Evolutionary conservation across 2,329 filamentous ascomycete species (phyloP).

Genomic region (Tolypocladium paradoxum): DNA sequence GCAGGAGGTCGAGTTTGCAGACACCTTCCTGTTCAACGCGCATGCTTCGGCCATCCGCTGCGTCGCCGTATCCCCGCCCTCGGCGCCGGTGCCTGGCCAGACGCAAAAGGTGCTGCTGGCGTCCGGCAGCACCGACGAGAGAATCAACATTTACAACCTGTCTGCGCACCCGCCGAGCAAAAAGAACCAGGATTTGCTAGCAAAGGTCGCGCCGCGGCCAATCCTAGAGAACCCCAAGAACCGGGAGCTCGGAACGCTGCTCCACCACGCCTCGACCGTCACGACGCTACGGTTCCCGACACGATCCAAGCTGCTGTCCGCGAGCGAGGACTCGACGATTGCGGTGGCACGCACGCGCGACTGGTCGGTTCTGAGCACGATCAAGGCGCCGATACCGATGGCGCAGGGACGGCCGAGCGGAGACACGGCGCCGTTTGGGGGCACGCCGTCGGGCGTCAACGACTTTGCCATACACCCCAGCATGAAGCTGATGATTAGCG

Average conservation of each 20-base stretch:
- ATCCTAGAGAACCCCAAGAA: constrained; percentile 80
- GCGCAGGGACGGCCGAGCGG: constrained; percentile 71
- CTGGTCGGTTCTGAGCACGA: constrained; percentile 76
- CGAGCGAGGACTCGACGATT: constrained; percentile 83
- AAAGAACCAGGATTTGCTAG: constrained; percentile 48
- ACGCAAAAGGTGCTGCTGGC: constrained; percentile 80
- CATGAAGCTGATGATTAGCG: constrained; percentile 92
- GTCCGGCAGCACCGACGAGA: constrained; percentile 84
- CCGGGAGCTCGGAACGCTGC: constrained; percentile 72
- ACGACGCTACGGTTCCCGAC: constrained; percentile 75
- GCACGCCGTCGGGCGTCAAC: constrained; percentile 78
- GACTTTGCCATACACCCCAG: constrained; percentile 93
- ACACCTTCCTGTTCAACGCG: constrained; percentile 92
- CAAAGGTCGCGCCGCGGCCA: constrained; percentile 58
- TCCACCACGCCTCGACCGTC: constrained; percentile 78
- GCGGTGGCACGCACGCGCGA: constrained; percentile 80
- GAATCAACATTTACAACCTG: constrained; percentile 88
- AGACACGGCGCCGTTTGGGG: constrained; percentile 76
- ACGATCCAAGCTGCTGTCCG: constrained; percentile 76
- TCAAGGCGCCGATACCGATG: constrained; percentile 83
- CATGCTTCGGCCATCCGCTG: constrained; percentile 85
- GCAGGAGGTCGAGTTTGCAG: constrained; percentile 57
- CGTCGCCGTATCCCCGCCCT: constrained; percentile 72
- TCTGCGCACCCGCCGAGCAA: constrained; percentile 55
- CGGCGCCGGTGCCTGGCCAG: constrained; percentile 48